Base-by-base conservation (phyloP, 768 basidiomycete species). In the Pilatotrama ljubarskyi region DNA sequence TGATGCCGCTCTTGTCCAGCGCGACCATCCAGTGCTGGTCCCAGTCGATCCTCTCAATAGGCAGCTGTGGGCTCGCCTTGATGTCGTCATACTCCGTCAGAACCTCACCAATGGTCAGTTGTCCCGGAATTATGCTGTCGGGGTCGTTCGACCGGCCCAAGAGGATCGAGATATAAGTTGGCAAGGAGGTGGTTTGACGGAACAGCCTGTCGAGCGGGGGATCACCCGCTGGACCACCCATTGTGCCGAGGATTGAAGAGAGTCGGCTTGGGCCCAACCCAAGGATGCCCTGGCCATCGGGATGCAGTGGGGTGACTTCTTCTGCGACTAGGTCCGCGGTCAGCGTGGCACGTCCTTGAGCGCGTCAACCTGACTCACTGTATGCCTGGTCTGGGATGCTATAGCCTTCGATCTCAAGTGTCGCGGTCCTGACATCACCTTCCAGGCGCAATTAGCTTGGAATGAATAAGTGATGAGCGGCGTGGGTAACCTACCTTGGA, bases 1-100 rank as follows among this genome's bases (percentile, higher is more conserved):
- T 65, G 44, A 74, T 72, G 14, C 70, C 71, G 52, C 73, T 61
- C 58, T 58, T 59, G 62, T 74, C 73, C 50, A 72, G 24, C 40
- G 70, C 61, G 8, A 64, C 66, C 62, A 72, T 70, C 72, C 73
- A 76, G 58, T 75, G 74, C 58, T 72, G 71, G 18, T 65, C 55
- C 15, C 48, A 50, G 46, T 60, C 60, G 24, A 35, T 66, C 63
- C 42, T 46, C 40, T n/a, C 43, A 10, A 75, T 68, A 18, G 68
- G 51, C 18, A 75, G 63, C 61, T 71, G 65, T 4, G 74, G 70
- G 55, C 65, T 64, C 40, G 42, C 61, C 37, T 62, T 65, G 25
- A 76, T 65, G 32, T 64, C 68, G n/a, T 69, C 69, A 41, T 61
- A 70, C 1, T 67, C 68, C 8, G 66, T 18, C 18, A 74, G 24